Conservation (phyloP, 768 basidiomycete genomes). For the Suillus americanus region DNA sequence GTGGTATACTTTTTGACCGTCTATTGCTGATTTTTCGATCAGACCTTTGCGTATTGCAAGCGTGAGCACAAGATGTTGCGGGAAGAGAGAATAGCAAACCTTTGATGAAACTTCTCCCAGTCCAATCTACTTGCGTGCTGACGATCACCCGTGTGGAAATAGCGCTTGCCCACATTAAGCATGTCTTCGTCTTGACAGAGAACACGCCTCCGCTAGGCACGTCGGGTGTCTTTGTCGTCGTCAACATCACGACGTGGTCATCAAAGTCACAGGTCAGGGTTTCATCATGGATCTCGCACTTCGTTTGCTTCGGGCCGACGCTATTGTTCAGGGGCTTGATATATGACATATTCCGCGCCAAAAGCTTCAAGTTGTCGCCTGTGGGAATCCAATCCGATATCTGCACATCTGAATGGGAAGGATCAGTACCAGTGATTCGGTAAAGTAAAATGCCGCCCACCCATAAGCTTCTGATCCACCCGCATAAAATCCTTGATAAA, state of each 20-base stretch:
- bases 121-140: constrained; percentile 94
- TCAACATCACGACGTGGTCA: constrained; percentile 76
- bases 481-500: constrained; percentile 95
- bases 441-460: constrained; percentile 44
- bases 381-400: constrained; percentile 92
- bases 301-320: constrained; percentile 92
- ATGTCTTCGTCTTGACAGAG: constrained; percentile 90
- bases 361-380: constrained; percentile 58
- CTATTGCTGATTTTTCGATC: constrained; percentile 88
- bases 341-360: constrained; percentile 87
- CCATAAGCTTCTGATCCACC: constrained; percentile 83
- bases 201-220: constrained; percentile 95
- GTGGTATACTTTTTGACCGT: constrained; percentile 90
- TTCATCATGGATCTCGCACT: constrained; percentile 94
- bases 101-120: constrained; percentile 94
- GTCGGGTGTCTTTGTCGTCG: constrained; percentile 91
- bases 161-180: constrained; percentile 89
- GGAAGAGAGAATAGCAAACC: constrained; percentile 42
- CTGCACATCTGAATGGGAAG: constrained; percentile 69
- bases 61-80: not conserved
- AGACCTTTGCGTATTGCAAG: constrained; percentile 56
- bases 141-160: constrained; percentile 79
- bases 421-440: not conserved
- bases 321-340: constrained; percentile 89
- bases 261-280: constrained; percentile 79